phyloP scores from a whole-genome alignment of 305 asterid genomes.

The Fraxinus nigra region DNA sequence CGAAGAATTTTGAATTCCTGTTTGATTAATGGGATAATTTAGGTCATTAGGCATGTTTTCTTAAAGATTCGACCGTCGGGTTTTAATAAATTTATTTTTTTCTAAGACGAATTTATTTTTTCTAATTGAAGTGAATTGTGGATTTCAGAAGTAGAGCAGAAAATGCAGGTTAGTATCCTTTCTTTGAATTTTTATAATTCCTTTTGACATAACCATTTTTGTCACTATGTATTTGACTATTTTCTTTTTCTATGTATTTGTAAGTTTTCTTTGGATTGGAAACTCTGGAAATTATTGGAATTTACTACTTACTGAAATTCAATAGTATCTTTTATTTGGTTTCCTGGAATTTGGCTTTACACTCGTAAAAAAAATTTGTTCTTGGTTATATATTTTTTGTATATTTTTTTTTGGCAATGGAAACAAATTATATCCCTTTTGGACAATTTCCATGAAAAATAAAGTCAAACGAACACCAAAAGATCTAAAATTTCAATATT shows the following conservation, averaged over 20 bases:
- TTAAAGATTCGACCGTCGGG: background rate
- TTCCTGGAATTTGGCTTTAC: background rate
- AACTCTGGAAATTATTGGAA: background rate
- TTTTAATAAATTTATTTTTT: background rate
- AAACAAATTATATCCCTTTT: no score
- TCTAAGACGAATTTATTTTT: background rate
- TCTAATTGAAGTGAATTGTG: constrained; percentile 8
- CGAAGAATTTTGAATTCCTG: background rate
- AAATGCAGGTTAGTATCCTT: constrained; percentile 37
- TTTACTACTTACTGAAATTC: background rate
- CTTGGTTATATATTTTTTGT: background rate
- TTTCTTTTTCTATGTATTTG: background rate
- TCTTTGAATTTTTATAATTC: background rate
- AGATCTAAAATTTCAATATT: no score
- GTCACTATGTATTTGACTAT: background rate
- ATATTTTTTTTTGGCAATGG: no score
- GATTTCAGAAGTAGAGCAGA: background rate
- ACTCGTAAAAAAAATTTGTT: background rate
- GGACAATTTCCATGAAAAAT: no score
- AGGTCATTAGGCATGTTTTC: background rate
- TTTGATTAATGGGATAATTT: constrained; percentile 1
- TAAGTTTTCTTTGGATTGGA: background rate
- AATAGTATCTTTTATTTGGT: background rate
- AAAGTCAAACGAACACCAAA: no score
- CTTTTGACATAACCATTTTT: background rate